Conservation (phyloP, 2,329 filamentous ascomycete species). For the Aspergillus felis region DNA sequence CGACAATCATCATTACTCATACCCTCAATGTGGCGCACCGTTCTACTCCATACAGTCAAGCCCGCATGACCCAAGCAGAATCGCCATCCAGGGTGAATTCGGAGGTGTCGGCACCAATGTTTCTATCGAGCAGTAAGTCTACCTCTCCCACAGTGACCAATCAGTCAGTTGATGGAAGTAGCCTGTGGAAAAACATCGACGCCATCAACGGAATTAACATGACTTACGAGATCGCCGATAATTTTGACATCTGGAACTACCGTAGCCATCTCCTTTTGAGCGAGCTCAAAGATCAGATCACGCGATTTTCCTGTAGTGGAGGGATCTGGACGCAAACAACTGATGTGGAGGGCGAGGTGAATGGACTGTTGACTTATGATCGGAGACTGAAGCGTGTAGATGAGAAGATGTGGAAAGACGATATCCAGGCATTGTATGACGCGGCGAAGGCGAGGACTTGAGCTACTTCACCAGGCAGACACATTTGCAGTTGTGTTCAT, state of each 20-base stretch:
- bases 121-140: slow-evolving; percentile 55
- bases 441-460: slow-evolving; percentile 39
- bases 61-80: slow-evolving; percentile 56
- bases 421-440: slow-evolving; percentile 59
- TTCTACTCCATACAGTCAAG: slow-evolving; percentile 58
- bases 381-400: slow-evolving; percentile 55
- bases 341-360: slow-evolving; percentile 71
- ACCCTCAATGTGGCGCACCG: slow-evolving; percentile 66
- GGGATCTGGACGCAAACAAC: slow-evolving; percentile 72
- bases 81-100: slow-evolving; percentile 68
- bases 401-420: slow-evolving; percentile 54
- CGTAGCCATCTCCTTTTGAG: slow-evolving; percentile 52
- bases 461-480: not conserved
- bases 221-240: slow-evolving; percentile 63
- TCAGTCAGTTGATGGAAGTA: slow-evolving; percentile 22
- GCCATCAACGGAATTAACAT: slow-evolving; percentile 60
- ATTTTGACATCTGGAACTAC: slow-evolving; percentile 62
- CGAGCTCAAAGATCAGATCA: slow-evolving; percentile 48
- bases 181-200: slow-evolving; percentile 60
- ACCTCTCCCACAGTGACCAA: not conserved
- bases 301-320: slow-evolving; percentile 60
- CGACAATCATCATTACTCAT: slow-evolving; percentile 70
- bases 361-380: slow-evolving; percentile 67
- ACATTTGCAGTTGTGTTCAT: no score
- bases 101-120: slow-evolving; percentile 66